phyloP scores from a whole-genome alignment of 164 flowering plant species.

The Vitis amurensis region DNA sequence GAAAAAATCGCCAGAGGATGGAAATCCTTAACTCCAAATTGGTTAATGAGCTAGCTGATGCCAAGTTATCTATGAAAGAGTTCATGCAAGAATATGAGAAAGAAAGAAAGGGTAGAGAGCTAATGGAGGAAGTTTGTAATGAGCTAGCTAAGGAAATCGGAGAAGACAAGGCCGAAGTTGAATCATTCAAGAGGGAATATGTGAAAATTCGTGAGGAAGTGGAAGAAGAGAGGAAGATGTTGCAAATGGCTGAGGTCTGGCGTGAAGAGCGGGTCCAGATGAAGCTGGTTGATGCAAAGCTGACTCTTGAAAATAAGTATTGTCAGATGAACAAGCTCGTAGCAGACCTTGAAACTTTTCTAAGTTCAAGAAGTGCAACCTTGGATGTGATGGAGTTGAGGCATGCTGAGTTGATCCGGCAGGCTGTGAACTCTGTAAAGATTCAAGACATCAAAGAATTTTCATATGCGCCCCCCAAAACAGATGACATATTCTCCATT shows the following conservation, averaged over 20 bases:
- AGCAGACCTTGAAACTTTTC: constrained; percentile 47
- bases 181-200: constrained; percentile 56
- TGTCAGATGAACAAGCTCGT: constrained; percentile 52
- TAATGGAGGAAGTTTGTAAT: constrained; percentile 75
- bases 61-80: constrained; percentile 68
- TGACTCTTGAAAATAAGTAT: constrained; percentile 59
- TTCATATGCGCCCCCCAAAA: constrained; percentile 54
- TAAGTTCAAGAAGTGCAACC: constrained; percentile 29
- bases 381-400: constrained; percentile 34
- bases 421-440: constrained; percentile 46
- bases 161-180: constrained; percentile 67
- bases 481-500: constrained; percentile 60
- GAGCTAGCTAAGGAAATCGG: constrained; percentile 78
- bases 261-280: constrained; percentile 84
- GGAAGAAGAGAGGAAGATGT: constrained; percentile 80
- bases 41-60: constrained; percentile 78
- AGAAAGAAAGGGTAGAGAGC: constrained; percentile 70
- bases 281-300: constrained; percentile 74
- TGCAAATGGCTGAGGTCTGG: constrained; percentile 88
- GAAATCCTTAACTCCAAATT: constrained; percentile 83
- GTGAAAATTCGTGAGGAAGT: constrained; percentile 59
- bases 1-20: constrained; percentile 75
- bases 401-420: constrained; percentile 45
- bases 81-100: constrained; percentile 84
- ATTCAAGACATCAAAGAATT: constrained; percentile 53